Evolutionary conservation across 192 early-diverging fungal genomes (phyloP), one percentile per base, ranked within the genome.

Genomic region (Fimicolochytrium jonesii): DNA sequence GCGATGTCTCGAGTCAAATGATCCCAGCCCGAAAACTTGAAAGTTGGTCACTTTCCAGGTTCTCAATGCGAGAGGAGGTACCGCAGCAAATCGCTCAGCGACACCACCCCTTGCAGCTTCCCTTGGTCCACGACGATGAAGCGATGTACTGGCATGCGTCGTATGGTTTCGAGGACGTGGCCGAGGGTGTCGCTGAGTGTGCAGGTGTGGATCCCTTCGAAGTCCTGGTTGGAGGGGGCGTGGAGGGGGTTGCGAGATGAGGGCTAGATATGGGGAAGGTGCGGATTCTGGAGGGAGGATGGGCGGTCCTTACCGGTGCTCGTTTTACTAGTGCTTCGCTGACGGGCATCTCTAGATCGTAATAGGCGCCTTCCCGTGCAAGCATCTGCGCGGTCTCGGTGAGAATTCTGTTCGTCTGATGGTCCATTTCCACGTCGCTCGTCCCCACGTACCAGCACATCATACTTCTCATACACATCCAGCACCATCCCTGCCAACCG

Each of bases 401-500:
- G 9, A 25, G n/a, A n/a, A n/a, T 6, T 39, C 36, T 17, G 25
- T 29, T 10, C 5, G 46, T 44, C 20, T 33, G 48, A n/a, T n/a
- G n/a, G 31, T 56, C 36, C 32, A 10, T 28, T 22, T 0, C 15
- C 10, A 9, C 25, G 26, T 25, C 22, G 61, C 68, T 42, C 61
- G 22, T 3, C n/a, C n/a, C n/a, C 6, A 26, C 75, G 54, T 77
- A 96, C 87, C 81, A 98, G 88, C 15, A 96, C 91, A 82, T 98
- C 95, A 17, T 90, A 92, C 46, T 93, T 92, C 67, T 94, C 95
- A 80, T 92, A 98, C 31, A 96, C 94, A 69, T 98, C 93, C 35
- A 96, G 61, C 30, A 97, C 92, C 13, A 82, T 69, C 35, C 85
- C 43, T n/a, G n/a, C n/a, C n/a, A n/a, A n/a, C n/a, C n/a, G n/a